Base-by-base conservation (phyloP, 805 yeast species). In the Pichia pseudocactophila region DNA sequence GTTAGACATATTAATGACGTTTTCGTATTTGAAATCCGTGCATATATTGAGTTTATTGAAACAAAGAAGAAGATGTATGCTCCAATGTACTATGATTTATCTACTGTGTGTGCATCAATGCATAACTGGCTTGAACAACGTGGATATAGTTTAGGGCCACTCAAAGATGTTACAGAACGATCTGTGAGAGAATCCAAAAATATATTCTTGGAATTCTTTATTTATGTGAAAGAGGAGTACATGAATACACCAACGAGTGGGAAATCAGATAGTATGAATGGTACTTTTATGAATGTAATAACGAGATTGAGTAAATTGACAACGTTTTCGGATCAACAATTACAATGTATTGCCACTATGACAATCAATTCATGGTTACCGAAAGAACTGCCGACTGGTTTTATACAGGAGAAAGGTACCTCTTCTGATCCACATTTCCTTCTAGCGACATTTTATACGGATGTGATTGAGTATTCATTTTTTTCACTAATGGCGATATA, bases 301-400 rank as follows among this genome's bases (percentile, higher is more conserved):
- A 76, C 88, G 0, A 70, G 78, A 45, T 63, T 87, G 40, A 69
- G 86, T 36, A 75, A 76, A 40, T 66, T 85, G 28, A 70, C 83
- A 25, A 86, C 79, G 44, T 80, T 76, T 55, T 68, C 70, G 37
- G 68, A 66, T 12, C 77, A 83, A 15, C 70, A 78, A 19, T 36
- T 57, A 12, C 59, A 62, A 26, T 71, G 78, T 4, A 75, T 86
- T 44, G 62, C 64, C 2, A 65, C 63, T 7, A 66, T 74, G 59
- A 64, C 71, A 20, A 73, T 80, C 10, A 87, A 87, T 2, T 72
- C 73, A 25, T 89, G 96, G 95, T 65, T 89, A 38, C 80, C 83
- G 1, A 51, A 68, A 15, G 71, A 78, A 1, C 70, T 70, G 41
- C 90, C 64, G 65, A 68, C 30, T 78, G 96, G 95, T 64, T 37